phyloP scores from a whole-genome alignment of 2,329 filamentous ascomycete genomes.

The Pseudocercospora fuligena region DNA sequence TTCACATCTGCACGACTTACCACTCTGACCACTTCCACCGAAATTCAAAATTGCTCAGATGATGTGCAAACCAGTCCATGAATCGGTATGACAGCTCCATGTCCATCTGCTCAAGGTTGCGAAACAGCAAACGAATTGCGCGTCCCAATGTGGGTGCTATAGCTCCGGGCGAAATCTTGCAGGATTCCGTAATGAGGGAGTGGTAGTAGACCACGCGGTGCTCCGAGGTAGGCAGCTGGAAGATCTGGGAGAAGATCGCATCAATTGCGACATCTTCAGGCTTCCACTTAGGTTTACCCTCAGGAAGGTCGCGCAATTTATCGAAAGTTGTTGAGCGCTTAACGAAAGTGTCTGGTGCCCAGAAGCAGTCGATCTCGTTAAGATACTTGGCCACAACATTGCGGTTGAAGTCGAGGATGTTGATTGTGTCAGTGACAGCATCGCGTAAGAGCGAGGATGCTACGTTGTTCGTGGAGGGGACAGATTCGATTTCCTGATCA shows the following conservation, averaged over 20 bases:
- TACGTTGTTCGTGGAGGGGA: slow-evolving; percentile 76
- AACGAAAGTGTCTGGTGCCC: slow-evolving; percentile 85
- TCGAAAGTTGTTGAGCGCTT: slow-evolving; percentile 94
- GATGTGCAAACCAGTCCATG: slow-evolving; percentile 96
- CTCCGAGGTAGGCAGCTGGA: slow-evolving; percentile 82
- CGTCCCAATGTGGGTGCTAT: slow-evolving; percentile 92
- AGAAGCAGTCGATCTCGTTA: slow-evolving; percentile 95
- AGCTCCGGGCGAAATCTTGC: slow-evolving; percentile 94
- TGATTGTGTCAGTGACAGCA: slow-evolving; percentile 87
- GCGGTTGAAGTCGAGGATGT: slow-evolving; percentile 90
- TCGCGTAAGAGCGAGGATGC: slow-evolving; percentile 85
- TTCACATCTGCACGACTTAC: slow-evolving; percentile 51
- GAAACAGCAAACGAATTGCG: slow-evolving; percentile 90
- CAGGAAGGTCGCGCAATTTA: slow-evolving; percentile 70
- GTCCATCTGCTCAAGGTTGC: slow-evolving; percentile 80
- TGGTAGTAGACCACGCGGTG: slow-evolving; percentile 98
- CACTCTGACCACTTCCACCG: slow-evolving; percentile 99
- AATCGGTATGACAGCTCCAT: slow-evolving; percentile 86
- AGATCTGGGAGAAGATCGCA: slow-evolving; percentile 92
- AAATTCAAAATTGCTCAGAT: slow-evolving; percentile 98
- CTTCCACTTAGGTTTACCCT: slow-evolving; percentile 84
- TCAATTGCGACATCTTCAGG: slow-evolving; percentile 97
- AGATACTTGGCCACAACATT: slow-evolving; percentile 84
- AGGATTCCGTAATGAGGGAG: slow-evolving; percentile 89
- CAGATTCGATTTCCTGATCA: slow-evolving; percentile 80